Percentiles rank a stretch among this genome's conserved stretches.
Conservation (phyloP, 352 stramenopile genomes). For the Pythium rishiriense region DNA sequence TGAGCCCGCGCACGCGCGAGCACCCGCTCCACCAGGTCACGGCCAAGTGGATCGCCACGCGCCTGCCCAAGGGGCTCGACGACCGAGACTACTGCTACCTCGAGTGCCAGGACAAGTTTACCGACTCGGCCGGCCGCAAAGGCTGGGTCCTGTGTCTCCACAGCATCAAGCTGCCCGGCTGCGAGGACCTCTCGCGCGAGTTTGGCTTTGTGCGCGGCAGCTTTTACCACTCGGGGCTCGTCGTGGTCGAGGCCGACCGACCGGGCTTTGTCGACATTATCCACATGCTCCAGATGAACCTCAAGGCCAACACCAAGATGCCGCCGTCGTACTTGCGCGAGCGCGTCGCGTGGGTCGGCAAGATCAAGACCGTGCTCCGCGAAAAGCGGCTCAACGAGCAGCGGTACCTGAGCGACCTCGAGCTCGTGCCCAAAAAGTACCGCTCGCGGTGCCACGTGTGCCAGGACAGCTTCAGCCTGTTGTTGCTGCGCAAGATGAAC, state of each 20-base stretch:
- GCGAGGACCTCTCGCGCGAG: slow-evolving; percentile 70
- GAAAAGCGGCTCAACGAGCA: slow-evolving; percentile 80
- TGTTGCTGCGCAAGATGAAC: slow-evolving; percentile 82
- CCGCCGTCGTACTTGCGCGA: slow-evolving; percentile 36
- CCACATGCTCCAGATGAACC: slow-evolving; percentile 79
- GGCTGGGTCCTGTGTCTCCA: slow-evolving; percentile 85
- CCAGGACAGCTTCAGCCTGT: slow-evolving; percentile 80
- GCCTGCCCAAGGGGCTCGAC: slow-evolving; percentile 54
- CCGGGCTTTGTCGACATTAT: slow-evolving; percentile 80
- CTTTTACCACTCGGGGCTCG: slow-evolving; percentile 84
- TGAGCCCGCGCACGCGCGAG: slow-evolving; percentile 63
- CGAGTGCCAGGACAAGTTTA: slow-evolving; percentile 88
- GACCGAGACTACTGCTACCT: slow-evolving; percentile 80
- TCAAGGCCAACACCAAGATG: slow-evolving; percentile 69
- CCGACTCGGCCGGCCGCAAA: slow-evolving; percentile 73
- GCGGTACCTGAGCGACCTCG: slow-evolving; percentile 74
- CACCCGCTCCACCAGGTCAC: slow-evolving; percentile 83
- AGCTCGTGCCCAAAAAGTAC: slow-evolving; percentile 85
- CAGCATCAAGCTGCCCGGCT: slow-evolving; percentile 79
- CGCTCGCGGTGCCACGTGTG: slow-evolving; percentile 72
- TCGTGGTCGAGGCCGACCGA: slow-evolving; percentile 77
- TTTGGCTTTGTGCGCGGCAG: slow-evolving; percentile 77
- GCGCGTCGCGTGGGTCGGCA: slow-evolving; percentile 30
- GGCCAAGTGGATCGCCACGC: slow-evolving; percentile 77
- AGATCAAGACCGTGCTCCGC: slow-evolving; percentile 65